Evolutionary conservation across 169 alveolate genomes (phyloP).

Genomic region (Cryptosporidium ubiquitum): DNA sequence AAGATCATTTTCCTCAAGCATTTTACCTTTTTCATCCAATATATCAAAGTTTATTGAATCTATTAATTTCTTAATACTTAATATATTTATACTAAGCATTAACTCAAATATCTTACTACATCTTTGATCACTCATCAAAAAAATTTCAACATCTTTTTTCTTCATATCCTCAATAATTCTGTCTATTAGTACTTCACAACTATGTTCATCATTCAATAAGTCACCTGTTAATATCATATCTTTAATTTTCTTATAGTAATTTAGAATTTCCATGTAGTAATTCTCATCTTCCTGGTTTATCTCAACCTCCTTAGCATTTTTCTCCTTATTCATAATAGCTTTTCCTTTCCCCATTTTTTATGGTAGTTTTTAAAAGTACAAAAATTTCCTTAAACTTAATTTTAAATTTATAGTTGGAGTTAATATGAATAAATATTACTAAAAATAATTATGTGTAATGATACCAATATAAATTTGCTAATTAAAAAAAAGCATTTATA

Average conservation of each 20-base stretch:
- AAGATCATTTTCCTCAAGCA: background rate
- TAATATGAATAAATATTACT: background rate
- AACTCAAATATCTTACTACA: conserved; percentile 65
- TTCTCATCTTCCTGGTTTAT: background rate
- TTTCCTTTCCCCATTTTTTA: background rate
- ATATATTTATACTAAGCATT: conserved; percentile 40
- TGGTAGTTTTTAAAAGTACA: background rate
- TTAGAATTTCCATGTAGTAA: conserved; percentile 32
- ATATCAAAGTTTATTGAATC: background rate
- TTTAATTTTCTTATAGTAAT: conserved; percentile 43
- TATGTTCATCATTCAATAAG: conserved; percentile 45
- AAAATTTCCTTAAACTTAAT: background rate
- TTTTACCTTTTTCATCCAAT: background rate
- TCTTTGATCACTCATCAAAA: conserved; percentile 59
- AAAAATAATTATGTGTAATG: too few species aligned
- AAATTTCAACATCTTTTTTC: conserved; percentile 50
- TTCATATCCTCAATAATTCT: conserved; percentile 65
- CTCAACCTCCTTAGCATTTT: background rate
- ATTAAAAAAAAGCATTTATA: background rate
- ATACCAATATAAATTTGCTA: too few species aligned
- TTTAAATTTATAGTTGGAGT: background rate
- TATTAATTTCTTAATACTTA: conserved; percentile 39
- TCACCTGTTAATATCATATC: conserved; percentile 26
- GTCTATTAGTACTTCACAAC: conserved; percentile 39
- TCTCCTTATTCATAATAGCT: background rate